Evolutionary conservation across 305 asterid species (phyloP), one percentile per base, ranked within the genome.

Genomic region (Euphrasia arctica): DNA sequence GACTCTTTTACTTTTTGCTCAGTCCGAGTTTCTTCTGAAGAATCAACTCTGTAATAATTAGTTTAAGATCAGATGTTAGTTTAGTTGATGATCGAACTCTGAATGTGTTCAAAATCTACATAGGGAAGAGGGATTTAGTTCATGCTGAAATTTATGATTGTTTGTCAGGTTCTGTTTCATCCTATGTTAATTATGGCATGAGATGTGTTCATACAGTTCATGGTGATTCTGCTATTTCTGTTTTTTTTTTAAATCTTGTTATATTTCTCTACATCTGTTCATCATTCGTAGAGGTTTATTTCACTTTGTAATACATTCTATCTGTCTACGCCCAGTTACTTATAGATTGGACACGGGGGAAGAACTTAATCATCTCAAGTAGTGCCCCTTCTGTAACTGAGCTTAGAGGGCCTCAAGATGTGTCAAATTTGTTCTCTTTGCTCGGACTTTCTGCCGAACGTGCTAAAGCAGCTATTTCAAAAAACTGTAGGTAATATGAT

Each of bases 261-360:
- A 6, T 6, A 8, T 5, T 36, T 36, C 5, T 63, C 15, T 68
- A 54, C 34, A 9, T 65, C 47, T 58, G 58, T 52, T 50, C 34
- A 43, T 64, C 54, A 36, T 39, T 34, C 59, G 8, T 55, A 15
- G 50, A 55, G 64, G 55, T 48, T 63, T 41, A 14, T 65, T 39
- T 60, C 36, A 36, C 54, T 52, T 60, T 60, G 58, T 45, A 34
- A 32, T 42, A n/a, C 62, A 25, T 65, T 66, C 80, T 74, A 39
- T 65, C 69, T 63, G 27, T 43, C 34, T 66, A 60, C 66, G 28
- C 80, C 56, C 96, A 90, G 98, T 79, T 88, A 59, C 89, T 94
- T 72, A 91, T 86, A 70, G 91, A 88, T 67, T 94, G 97, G 98
- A 88, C 98, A 29, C 82, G 82, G 65, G 96, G 99, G 73, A 87